Evolutionary conservation across 2,329 filamentous ascomycete genomes (phyloP).

Genomic region (Bisporella sp.): DNA sequence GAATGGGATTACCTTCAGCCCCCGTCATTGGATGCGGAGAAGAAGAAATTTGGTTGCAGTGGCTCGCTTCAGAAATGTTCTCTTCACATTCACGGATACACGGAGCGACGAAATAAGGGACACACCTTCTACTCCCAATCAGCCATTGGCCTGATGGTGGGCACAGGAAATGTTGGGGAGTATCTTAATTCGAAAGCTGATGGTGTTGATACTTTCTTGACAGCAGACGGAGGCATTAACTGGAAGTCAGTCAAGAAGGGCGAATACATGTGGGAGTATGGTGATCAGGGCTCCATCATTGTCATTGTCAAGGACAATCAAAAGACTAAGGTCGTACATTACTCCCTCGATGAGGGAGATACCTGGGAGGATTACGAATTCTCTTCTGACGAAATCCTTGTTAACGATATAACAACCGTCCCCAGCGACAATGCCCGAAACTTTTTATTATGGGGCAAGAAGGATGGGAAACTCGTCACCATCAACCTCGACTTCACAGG

Average conservation of each 20-base stretch:
- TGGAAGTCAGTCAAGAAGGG: constrained; percentile 87
- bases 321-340: constrained; percentile 63
- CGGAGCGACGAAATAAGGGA: constrained; percentile 73
- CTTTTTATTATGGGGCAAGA: constrained; percentile 81
- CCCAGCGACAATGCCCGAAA: constrained; percentile 85
- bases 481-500: constrained; percentile 87
- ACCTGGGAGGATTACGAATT: constrained; percentile 76
- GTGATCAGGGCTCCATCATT: constrained; percentile 89
- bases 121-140: constrained; percentile 85
- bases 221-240: constrained; percentile 78
- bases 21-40: constrained; percentile 63
- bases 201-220: constrained; percentile 84
- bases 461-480: constrained; percentile 53
- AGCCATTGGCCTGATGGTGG: constrained; percentile 87
- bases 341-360: constrained; percentile 73
- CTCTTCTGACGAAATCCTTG: constrained; percentile 58
- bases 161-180: constrained; percentile 81
- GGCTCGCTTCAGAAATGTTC: constrained; percentile 63
- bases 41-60: constrained; percentile 64
- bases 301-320: constrained; percentile 72
- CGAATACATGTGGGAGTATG: constrained; percentile 87
- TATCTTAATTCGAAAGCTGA: constrained; percentile 21
- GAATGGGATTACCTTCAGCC: constrained; percentile 74
- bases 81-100: constrained; percentile 92
- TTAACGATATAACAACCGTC: constrained; percentile 79